Evolutionary conservation across 1,139 yeast species (phyloP), one percentile per base, ranked within the genome.

Genomic region (Blastobotrys apis): DNA sequence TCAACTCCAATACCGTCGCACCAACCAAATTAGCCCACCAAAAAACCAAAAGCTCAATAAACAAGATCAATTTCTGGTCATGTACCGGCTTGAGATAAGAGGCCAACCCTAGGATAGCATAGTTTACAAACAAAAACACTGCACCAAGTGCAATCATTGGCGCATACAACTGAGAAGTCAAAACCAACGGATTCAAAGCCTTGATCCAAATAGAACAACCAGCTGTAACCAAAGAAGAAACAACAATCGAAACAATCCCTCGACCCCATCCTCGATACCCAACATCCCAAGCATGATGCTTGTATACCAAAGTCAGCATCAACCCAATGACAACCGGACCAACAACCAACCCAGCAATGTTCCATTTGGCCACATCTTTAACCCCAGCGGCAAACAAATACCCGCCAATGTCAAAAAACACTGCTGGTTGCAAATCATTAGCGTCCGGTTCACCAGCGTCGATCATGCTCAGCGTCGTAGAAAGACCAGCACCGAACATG

Each of bases 401-500:
- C 4, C 58, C 56, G 36, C 88, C 86, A 26, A 80, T 59, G 54
- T 82, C 85, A 51, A 81, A 74, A 58, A 68, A 87, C 2, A 80
- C 73, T 0, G 90, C 81, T 36, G 73, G 72, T 10, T 56, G 52
- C 48, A 56, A 13, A 41, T 39, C 37, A 46, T 45, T 20, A n/a
- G 16, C n/a, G 13, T 30, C 49, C 4, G 56, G 50, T 23, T 56
- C 64, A 52, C 70, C 76, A 20, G 69, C 62, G 16, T 62, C 58
- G 0, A 73, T 68, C 47, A 78, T 59, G 10, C 78, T 65, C 4
- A 57, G 55, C 0, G 73, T 68, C 45, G 81, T 69, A 53, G 84
- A 94, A 54, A 84, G 65, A 0, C 92, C 69, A 47, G 77, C 80
- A 2, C 81, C 73, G 41, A 84, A 69, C 95, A 88, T 87, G 61